These are phyloP conservation scores for Trypanosoma theileri DNA, from an alignment of 208 protist genomes.

Conservation along the genomic window DNA sequence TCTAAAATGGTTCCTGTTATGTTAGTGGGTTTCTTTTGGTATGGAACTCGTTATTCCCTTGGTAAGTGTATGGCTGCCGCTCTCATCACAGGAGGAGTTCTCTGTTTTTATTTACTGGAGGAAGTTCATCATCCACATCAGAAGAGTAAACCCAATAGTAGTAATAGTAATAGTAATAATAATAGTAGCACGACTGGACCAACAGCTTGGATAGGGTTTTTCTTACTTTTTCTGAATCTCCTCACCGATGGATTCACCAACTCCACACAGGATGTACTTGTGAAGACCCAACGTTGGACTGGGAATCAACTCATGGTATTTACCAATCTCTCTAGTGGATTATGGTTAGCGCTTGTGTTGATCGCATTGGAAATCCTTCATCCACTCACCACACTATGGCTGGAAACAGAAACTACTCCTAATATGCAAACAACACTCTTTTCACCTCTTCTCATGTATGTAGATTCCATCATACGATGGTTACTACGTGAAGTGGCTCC, in stretches of 20 bases:
- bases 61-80: conserved; percentile 55
- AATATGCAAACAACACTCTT: no score
- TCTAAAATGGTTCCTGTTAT: conserved; percentile 87
- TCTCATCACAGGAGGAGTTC: conserved; percentile 60
- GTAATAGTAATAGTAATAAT: neutral
- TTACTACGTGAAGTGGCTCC: conserved; percentile 34
- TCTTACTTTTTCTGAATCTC: conserved; percentile 59
- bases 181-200: neutral
- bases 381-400: conserved; percentile 10
- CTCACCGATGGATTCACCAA: conserved; percentile 82
- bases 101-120: conserved; percentile 68
- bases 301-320: conserved; percentile 66
- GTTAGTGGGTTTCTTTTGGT: conserved; percentile 69
- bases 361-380: conserved; percentile 39
- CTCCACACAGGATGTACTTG: conserved; percentile 81
- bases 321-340: conserved; percentile 46
- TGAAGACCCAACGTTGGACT: conserved; percentile 55
- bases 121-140: conserved; percentile 15
- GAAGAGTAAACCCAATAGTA: neutral
- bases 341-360: conserved; percentile 39
- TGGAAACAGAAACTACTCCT: conserved; percentile 26
- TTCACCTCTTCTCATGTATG: neutral
- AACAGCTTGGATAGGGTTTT: conserved; percentile 37
- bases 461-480: conserved; percentile 8
- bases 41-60: conserved; percentile 62